A percentile compares a stretch with the other conserved stretches of the same genome.
These are phyloP conservation scores for Aspergillus floridensis DNA, from an alignment of 2,329 filamentous ascomycete genomes.

Conservation along the genomic window DNA sequence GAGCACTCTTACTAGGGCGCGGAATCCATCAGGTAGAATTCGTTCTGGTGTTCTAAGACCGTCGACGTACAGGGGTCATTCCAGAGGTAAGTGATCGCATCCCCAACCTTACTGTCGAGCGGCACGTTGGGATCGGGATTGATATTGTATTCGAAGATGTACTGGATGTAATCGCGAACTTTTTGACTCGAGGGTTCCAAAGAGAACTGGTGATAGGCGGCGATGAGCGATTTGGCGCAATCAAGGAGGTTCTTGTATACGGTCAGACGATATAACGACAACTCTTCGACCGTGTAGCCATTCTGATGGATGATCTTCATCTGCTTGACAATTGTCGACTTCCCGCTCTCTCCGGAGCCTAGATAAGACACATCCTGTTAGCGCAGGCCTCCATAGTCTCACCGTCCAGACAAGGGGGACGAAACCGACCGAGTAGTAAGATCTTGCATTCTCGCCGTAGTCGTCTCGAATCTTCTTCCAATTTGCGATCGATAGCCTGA, in stretches of 20 bases:
- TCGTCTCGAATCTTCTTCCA: slow-evolving; percentile 92
- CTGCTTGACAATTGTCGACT: slow-evolving; percentile 99
- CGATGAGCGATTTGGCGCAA: slow-evolving; percentile 90
- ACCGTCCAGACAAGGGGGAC: not conserved
- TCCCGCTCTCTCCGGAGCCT: slow-evolving; percentile 98
- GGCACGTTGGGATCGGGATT: slow-evolving; percentile 85
- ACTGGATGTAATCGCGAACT: slow-evolving; percentile 73
- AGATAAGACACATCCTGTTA: slow-evolving; percentile 17
- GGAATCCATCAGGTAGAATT: slow-evolving; percentile 99
- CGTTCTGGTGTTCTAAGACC: slow-evolving; percentile 89
- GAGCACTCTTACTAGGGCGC: slow-evolving; percentile 78
- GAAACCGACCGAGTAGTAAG: slow-evolving; percentile 70
- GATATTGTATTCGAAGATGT: slow-evolving; percentile 80
- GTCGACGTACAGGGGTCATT: slow-evolving; percentile 78
- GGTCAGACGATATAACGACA: slow-evolving; percentile 89
- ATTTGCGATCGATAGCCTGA: slow-evolving; percentile 87
- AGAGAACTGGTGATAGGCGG: slow-evolving; percentile 86
- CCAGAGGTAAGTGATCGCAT: slow-evolving; percentile 85
- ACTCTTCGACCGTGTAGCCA: slow-evolving; percentile 90
- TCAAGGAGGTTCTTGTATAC: slow-evolving; percentile 98
- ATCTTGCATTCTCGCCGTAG: slow-evolving; percentile 99
- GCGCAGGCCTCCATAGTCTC: slow-evolving; percentile 3
- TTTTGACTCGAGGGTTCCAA: slow-evolving; percentile 72
- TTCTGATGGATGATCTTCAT: slow-evolving; percentile 99
- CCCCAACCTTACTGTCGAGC: slow-evolving; percentile 75